Evolutionary conservation across 1,139 yeast genomes (phyloP), one percentile per base, ranked within the genome.

Genomic region (Pichia sp.): DNA sequence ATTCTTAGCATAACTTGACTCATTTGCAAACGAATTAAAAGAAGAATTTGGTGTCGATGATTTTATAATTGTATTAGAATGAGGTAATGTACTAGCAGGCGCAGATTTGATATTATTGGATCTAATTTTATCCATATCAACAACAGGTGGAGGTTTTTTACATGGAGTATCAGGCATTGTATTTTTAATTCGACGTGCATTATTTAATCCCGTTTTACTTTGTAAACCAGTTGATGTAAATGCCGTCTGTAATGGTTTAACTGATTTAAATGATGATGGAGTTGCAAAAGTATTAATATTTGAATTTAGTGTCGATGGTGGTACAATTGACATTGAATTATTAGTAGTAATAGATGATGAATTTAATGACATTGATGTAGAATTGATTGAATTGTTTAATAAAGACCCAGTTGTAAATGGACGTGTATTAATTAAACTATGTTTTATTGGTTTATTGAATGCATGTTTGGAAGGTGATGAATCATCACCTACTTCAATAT

Each of bases 211-310:
- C 48, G 76, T 78, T 63, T 86, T 86, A 47, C 89, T 83, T 45
- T 80, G 61, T 33, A 86, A 65, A 0, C 95, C 95, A 0, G 84
- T 68, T 5, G 91, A 76, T 61, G 77, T 72, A 60, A 87, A 87
- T 13, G 93, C 95, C 0, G 91, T 80, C 58, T 85, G 95, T 35
- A 85, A 68, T 5, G 96, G 95, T 56, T 82, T 83, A 25, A 83
- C 94, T 43, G 78, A 76, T 49, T 78, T 76, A 61, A 80, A 86
- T 2, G 80, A 72, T 19, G 73, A 69, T n/a, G 78, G 72, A 15
- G 28, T 22, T 35, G 36, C 31, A 32, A 30, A 31, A 24, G 16
- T 36, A n/a, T 24, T 36, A 11, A n/a, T 22, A 18, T 23, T 22
- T 9, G 19, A 11, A 20, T 33, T 25, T n/a, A 31, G 11, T n/a